Evolutionary conservation across 148 eudicot species (phyloP).

Genomic region (Pouteria glomerata): DNA sequence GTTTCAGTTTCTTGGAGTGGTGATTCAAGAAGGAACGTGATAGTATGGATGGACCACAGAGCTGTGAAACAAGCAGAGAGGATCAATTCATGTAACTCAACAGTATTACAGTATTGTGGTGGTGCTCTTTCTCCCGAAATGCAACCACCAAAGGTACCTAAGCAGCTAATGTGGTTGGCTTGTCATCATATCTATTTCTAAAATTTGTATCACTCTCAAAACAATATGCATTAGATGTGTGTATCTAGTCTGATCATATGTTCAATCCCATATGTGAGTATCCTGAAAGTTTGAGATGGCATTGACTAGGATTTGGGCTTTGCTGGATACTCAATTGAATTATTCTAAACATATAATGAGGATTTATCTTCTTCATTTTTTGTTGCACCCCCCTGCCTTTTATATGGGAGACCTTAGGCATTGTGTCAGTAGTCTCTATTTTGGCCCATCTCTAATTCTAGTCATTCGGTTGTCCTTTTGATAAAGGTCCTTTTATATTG

Average conservation of each 20-base stretch:
- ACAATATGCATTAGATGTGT: background rate
- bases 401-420: background rate
- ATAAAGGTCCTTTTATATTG: background rate
- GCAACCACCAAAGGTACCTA: conserved; percentile 93
- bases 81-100: conserved; percentile 78
- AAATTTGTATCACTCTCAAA: background rate
- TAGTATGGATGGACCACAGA: conserved; percentile 99
- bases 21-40: conserved; percentile 91
- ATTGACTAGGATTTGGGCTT: background rate
- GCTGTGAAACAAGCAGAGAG: conserved; percentile 98
- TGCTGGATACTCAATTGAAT: background rate
- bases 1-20: conserved; percentile 98
- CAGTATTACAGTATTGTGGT: conserved; percentile 94
- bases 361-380: background rate
- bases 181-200: background rate
- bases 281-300: background rate
- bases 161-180: background rate
- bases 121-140: conserved; percentile 97
- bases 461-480: background rate
- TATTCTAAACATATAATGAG: background rate
- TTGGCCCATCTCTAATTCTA: too few species aligned
- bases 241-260: background rate
- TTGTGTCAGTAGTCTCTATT: background rate
- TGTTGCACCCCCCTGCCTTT: too few species aligned
- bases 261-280: background rate